A percentile compares a stretch with the other conserved stretches of the same genome.
Evolutionary conservation across 2,329 filamentous ascomycete genomes (phyloP).

Genomic region (Berkeleyomyces rouxiae): DNA sequence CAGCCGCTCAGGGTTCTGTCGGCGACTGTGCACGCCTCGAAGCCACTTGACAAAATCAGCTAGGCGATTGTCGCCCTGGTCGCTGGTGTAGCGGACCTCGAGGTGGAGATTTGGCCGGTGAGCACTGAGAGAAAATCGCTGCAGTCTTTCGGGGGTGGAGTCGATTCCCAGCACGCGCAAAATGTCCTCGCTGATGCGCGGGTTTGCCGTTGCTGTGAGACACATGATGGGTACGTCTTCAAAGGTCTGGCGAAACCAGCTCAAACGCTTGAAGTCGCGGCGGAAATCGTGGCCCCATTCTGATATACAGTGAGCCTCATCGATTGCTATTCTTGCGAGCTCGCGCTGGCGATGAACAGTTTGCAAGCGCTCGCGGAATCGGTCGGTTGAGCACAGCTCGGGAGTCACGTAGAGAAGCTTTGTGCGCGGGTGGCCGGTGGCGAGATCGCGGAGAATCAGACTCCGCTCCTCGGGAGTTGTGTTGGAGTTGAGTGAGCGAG

Average conservation of each 20-base stretch:
- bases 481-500: slow-evolving; percentile 75
- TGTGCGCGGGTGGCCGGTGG: slow-evolving; percentile 70
- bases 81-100: slow-evolving; percentile 68
- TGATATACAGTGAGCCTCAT: slow-evolving; percentile 92
- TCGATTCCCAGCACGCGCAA: slow-evolving; percentile 57
- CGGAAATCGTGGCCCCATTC: slow-evolving; percentile 98
- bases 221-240: slow-evolving; percentile 82
- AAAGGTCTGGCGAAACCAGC: slow-evolving; percentile 69
- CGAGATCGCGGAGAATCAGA: slow-evolving; percentile 61
- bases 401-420: slow-evolving; percentile 86
- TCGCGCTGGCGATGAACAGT: slow-evolving; percentile 66
- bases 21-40: slow-evolving; percentile 51
- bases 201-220: slow-evolving; percentile 79
- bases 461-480: slow-evolving; percentile 49
- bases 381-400: slow-evolving; percentile 63
- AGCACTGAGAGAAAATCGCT: slow-evolving; percentile 68
- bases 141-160: slow-evolving; percentile 38
- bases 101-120: slow-evolving; percentile 76
- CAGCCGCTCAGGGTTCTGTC: slow-evolving; percentile 40
- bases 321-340: slow-evolving; percentile 74
- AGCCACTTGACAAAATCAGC: slow-evolving; percentile 65
- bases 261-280: slow-evolving; percentile 74
- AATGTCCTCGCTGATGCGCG: slow-evolving; percentile 66
- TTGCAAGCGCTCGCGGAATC: slow-evolving; percentile 58
- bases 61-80: slow-evolving; percentile 56